Evolutionary conservation across 371 early-diverging fungal genomes (phyloP), one percentile per base, ranked within the genome.

Genomic region (Mortierella sp.): DNA sequence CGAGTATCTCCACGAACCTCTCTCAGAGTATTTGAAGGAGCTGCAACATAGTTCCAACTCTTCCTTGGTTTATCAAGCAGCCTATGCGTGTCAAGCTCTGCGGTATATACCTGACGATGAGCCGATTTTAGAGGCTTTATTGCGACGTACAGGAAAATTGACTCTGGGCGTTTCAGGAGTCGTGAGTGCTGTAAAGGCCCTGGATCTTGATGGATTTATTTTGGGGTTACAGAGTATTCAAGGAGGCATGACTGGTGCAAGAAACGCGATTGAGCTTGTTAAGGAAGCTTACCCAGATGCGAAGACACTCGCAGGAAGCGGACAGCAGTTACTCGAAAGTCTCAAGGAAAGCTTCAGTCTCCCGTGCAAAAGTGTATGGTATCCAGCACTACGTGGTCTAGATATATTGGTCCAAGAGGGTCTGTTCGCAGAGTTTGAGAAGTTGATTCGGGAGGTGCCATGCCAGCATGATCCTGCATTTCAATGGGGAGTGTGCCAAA

Each of bases 21-120:
- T 69, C 12, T 28, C 28, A 2, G 43, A 4, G 10, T 54, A 52
- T 20, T 3, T 69, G 43, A 20, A 62, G 2, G 26, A 37, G 6
- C 40, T 69, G 70, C 37, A 54, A 43, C 24, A 20, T 28, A 69
- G 62, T 40, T 11, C 62, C 12, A 55, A 69, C 39, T 55, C 70
- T 16, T 28, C 51, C 24, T 3, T 63, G 40, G 37, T 62, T 26
- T 62, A 62, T 40, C 57, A 40, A 40, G 63, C 62, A 6, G 55
- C 70, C 10, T 69, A 69, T 55, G 70, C 63, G 1, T 62, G n/a
- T 28, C 70, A 69, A 39, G 70, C 63, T 40, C 40, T 40, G 8
- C 40, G 12, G 12, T 40, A 40, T 12, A 2, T 40, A 8, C 12
- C 12, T 8, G 40, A 40, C 12, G 40, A 40, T 12, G 12, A 40